Evolutionary conservation across 495 filamentous ascomycete genomes (phyloP), one percentile per base, ranked within the genome.

Genomic region (Neurospora tetraspora): DNA sequence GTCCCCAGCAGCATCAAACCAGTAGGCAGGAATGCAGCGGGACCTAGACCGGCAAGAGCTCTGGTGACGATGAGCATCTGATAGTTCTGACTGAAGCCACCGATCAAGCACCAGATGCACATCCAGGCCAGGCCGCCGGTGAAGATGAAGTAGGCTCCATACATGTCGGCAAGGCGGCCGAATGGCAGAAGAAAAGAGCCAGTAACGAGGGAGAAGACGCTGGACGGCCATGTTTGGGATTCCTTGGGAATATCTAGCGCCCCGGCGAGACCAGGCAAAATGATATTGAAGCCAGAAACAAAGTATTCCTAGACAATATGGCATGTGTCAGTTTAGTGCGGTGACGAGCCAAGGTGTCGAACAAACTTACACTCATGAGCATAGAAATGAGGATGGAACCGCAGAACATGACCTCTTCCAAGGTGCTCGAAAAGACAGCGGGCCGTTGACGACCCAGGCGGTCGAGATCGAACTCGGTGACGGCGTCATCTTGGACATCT

Each of bases 221-320:
- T 91, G 4, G 94, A 89, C 0, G 94, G 94, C 94, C 94, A 97
- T 36, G 91, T 93, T 7, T 85, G 84, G 1, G 89, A 87, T 3
- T 85, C 81, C 14, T 84, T 76, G 0, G 92, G 89, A 43, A 96
- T 93, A 11, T 88, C 61, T 4, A 96, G 84, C 27, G 89, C 85
- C 18, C 80, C 76, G 36, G 88, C 82, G 11, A 97, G 76, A 0
- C 88, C 88, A 10, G 94, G 94, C 2, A 94, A 81, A 70, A 97
- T 85, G 74, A 96, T 88, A 76, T 92, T 95, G 80, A 94, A 97
- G 65, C 94, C 94, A 53, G 91, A 93, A 42, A 95, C 90, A 78
- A 93, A 94, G 81, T 93, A 97, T 83, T 96, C 89, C 85, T 85
- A 73, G 39, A 12, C n/a, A 71, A 65, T 38, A 42, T 73, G 40